These are phyloP conservation scores for Simmondsia chinensis DNA, from an alignment of 148 eudicot species.

Conservation along the genomic window DNA sequence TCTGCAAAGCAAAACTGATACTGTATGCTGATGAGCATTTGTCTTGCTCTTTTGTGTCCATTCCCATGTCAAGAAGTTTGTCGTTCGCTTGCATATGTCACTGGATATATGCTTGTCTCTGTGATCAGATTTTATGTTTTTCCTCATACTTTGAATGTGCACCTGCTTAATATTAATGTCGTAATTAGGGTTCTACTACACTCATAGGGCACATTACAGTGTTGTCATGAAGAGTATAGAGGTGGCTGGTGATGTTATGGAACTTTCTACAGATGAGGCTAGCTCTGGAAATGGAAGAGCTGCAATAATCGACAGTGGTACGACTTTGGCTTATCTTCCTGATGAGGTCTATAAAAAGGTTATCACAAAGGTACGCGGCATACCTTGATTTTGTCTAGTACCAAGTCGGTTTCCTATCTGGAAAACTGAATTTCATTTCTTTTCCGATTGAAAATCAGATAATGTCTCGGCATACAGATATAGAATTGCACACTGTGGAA, in stretches of 20 bases:
- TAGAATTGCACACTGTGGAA: constrained; percentile 51
- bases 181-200: constrained; percentile 30
- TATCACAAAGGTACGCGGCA: constrained; percentile 31
- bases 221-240: constrained; percentile 52
- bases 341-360: constrained; percentile 43
- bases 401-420: constrained; percentile 2
- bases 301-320: constrained; percentile 82
- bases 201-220: constrained; percentile 78
- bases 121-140: background rate
- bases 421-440: constrained; percentile 2
- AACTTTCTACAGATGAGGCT: constrained; percentile 38
- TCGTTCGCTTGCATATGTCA: too few species aligned
- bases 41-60: background rate
- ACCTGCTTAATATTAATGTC: constrained; percentile 11
- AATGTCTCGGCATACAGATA: constrained; percentile 38
- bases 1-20: too few species aligned
- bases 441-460: constrained; percentile 26
- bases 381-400: too few species aligned
- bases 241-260: constrained; percentile 49
- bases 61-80: too few species aligned
- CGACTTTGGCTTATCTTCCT: constrained; percentile 88
- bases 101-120: too few species aligned
- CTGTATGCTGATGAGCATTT: background rate
- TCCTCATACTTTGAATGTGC: background rate
- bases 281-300: constrained; percentile 21